Percentiles rank a stretch among this genome's conserved stretches.
These are phyloP conservation scores for Daldinia grandis DNA, from an alignment of 495 filamentous ascomycete species.

Conservation along the genomic window DNA sequence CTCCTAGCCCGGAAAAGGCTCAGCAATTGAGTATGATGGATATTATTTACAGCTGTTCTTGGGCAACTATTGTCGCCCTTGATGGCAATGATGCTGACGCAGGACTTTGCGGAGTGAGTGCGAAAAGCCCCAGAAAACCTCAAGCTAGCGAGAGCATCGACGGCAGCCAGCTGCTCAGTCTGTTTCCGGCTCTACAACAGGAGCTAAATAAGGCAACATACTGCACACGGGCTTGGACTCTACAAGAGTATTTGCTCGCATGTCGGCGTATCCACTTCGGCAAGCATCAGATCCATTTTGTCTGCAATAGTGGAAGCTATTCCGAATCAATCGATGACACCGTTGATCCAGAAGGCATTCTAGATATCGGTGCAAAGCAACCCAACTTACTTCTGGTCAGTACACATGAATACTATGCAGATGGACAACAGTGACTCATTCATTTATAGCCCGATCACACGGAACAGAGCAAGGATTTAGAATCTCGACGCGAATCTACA, in stretches of 20 bases:
- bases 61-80: neutral
- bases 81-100: neutral
- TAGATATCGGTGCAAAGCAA: neutral
- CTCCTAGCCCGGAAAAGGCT: neutral
- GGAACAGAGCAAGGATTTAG: neutral
- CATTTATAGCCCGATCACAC: neutral
- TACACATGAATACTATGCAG: neutral
- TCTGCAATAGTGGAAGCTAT: neutral
- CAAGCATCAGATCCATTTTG: neutral
- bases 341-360: neutral
- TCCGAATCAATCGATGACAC: neutral
- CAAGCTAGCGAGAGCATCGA: neutral
- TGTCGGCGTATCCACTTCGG: neutral
- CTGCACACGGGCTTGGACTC: neutral
- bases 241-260: neutral
- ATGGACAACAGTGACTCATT: neutral
- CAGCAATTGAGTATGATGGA: neutral
- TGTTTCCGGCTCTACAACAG: neutral
- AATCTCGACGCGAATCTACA: neutral
- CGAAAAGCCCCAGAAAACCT: neutral
- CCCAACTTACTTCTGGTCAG: neutral
- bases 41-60: neutral
- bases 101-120: neutral
- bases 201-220: neutral
- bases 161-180: neutral